Evolutionary conservation across 2,329 filamentous ascomycete genomes (phyloP), one percentile per base, ranked within the genome.

Genomic region (Juglanconis sp.): DNA sequence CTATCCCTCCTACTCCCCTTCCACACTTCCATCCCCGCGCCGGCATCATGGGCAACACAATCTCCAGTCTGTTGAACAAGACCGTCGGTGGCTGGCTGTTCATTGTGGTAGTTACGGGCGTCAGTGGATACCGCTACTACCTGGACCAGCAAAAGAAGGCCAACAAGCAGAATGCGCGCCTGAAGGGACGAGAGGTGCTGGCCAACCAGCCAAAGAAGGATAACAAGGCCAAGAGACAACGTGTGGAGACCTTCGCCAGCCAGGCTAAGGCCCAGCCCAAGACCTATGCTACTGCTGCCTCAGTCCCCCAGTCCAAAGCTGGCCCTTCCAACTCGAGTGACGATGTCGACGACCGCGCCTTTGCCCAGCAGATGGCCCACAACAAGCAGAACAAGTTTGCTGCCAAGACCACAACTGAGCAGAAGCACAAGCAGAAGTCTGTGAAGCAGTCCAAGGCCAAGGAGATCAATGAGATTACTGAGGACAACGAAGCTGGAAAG

Each of bases 311-410:
- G 44, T 51, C 69, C 61, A 44, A 59, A 56, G 67, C 73, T 36
- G 66, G 67, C 50, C 61, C 71, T 53, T 71, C 67, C 48, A 67
- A 75, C 48, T 62, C 74, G 6, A 73, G 68, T 59, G 86, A 88
- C 61, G 83, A 83, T 49, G 79, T 86, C 59, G 86, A 88, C 70
- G 89, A 89, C 71, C 84, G 83, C 68, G 89, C 92, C 66, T 94
- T 95, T 72, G 91, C 91, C 36, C 84, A 84, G 68, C 88, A 90
- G 71, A 81, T 95, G 66, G 78, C 85, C 60, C 88, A 83, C 68
- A 82, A 88, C 54, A 89, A 91, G 77, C 81, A 89, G 65, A 84
- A 83, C 64, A 84, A 84, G 69, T 82, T 85, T 67, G 77, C 74
- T 62, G 73, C 75, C 68, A 81, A 82, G 71, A 71, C 81, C 65